Conservation (phyloP, 176 grass and related monocot species). For the Avena sativa region DNA sequence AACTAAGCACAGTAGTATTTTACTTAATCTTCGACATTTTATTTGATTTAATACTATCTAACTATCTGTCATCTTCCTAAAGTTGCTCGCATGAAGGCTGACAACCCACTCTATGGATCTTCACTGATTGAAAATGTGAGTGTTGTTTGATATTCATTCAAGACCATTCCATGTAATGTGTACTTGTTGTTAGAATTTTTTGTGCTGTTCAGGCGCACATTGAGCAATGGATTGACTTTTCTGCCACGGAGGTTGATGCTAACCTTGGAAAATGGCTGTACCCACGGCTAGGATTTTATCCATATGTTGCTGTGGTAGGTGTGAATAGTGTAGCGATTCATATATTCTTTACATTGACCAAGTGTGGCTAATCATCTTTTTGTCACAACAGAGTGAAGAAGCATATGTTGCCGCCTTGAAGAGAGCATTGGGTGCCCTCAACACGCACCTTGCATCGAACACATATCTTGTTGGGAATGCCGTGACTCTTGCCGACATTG, state of each 20-base stretch:
- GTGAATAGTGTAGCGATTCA: neutral
- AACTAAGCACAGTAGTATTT: neutral
- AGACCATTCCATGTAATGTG: neutral
- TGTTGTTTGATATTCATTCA: constrained; percentile 1
- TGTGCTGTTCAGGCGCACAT: constrained; percentile 57
- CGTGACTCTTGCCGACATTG: constrained; percentile 83
- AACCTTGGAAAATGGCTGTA: constrained; percentile 63
- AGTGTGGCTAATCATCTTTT: constrained; percentile 12
- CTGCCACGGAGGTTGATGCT: constrained; percentile 65
- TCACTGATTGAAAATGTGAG: constrained; percentile 89
- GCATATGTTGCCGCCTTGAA: constrained; percentile 55
- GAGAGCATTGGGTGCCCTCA: constrained; percentile 67
- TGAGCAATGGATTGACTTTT: constrained; percentile 89
- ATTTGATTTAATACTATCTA: neutral
- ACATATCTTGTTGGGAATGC: constrained; percentile 80
- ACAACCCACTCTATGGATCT: constrained; percentile 76
- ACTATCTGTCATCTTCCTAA: neutral
- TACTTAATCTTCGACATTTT: neutral
- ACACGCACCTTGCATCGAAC: constrained; percentile 73
- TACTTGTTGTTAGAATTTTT: constrained; percentile 21
- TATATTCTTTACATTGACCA: neutral
- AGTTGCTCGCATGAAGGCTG: constrained; percentile 74
- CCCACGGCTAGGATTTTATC: constrained; percentile 54
- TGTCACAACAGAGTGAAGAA: constrained; percentile 60
- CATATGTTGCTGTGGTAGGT: constrained; percentile 59